phyloP scores from a whole-genome alignment of 352 stramenopile genomes.

The Lagenidium giganteum region DNA sequence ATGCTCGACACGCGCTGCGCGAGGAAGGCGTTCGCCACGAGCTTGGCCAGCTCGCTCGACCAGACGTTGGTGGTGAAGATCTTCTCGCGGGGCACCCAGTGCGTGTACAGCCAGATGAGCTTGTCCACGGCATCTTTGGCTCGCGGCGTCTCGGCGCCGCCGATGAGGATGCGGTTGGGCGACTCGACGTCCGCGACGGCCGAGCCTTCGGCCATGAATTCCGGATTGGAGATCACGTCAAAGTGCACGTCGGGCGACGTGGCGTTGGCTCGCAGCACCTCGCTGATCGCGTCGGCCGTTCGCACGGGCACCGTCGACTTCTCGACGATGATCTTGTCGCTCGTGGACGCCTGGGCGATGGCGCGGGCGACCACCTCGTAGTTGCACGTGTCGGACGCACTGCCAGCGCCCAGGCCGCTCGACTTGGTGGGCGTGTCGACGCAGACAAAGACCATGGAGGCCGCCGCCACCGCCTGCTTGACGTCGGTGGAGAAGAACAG shows the following conservation, averaged over 20 bases:
- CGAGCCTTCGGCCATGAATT: conserved; percentile 99
- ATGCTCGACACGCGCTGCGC: conserved; percentile 99
- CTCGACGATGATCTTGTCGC: conserved; percentile 98
- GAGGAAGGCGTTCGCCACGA: conserved; percentile 99
- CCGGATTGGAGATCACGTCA: conserved; percentile 98
- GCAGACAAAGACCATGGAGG: conserved; percentile 98
- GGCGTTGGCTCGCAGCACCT: conserved; percentile 94
- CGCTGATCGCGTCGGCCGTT: conserved; percentile 96
- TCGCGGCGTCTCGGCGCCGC: conserved; percentile 90
- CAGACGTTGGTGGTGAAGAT: conserved; percentile 99
- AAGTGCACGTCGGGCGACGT: conserved; percentile 89
- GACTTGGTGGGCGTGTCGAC: conserved; percentile 99
- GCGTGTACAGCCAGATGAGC: conserved; percentile 95
- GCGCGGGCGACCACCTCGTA: conserved; percentile 97
- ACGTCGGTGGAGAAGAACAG: conserved; percentile 99
- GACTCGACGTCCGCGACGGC: conserved; percentile 95
- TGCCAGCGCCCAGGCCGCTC: conserved; percentile 95
- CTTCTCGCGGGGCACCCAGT: conserved; percentile 93
- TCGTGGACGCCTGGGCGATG: conserved; percentile 94
- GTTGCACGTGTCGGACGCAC: conserved; percentile 99
- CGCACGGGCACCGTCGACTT: conserved; percentile 99
- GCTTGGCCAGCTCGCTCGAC: conserved; percentile 99
- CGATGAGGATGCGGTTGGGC: conserved; percentile 97
- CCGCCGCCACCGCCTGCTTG: conserved; percentile 94
- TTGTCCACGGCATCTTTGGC: conserved; percentile 85